Percentiles rank a stretch among this genome's conserved stretches.
phyloP scores from a whole-genome alignment of 176 grass and related monocot species.

The Eragrostis curvula region DNA sequence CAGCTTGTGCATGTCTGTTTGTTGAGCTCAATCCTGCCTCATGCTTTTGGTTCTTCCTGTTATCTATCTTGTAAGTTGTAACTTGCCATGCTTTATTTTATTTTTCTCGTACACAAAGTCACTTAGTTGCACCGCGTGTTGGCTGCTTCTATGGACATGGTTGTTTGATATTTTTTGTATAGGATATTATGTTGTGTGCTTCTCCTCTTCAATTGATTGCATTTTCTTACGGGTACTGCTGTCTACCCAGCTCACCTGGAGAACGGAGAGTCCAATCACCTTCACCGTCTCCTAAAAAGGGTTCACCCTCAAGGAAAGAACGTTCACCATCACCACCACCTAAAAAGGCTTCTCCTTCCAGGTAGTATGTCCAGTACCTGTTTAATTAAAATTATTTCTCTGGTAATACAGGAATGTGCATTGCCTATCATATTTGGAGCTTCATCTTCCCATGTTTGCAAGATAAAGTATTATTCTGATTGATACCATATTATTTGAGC shows the following conservation, averaged over 20 bases:
- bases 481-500: not conserved
- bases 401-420: not conserved
- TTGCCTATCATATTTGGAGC: too few species aligned
- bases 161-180: not conserved
- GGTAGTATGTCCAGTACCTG: constrained; percentile 45
- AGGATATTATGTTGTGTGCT: not conserved
- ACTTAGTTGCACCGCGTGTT: not conserved
- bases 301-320: constrained; percentile 65
- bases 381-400: constrained; percentile 1
- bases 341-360: constrained; percentile 84
- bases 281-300: constrained; percentile 69
- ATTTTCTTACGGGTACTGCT: constrained; percentile 27
- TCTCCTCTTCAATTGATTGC: not conserved
- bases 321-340: constrained; percentile 62
- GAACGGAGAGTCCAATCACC: constrained; percentile 63
- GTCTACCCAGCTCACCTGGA: constrained; percentile 62
- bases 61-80: not conserved
- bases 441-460: not conserved
- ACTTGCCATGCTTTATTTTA: not conserved
- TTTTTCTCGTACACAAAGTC: not conserved
- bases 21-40: not conserved
- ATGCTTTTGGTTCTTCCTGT: not conserved
- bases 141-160: not conserved
- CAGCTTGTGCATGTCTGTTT: not conserved
- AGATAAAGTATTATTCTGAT: not conserved